Percentiles rank a stretch among this genome's conserved stretches.
Conservation (phyloP, 805 yeast genomes). For the Tetrapisispora arboricola region DNA sequence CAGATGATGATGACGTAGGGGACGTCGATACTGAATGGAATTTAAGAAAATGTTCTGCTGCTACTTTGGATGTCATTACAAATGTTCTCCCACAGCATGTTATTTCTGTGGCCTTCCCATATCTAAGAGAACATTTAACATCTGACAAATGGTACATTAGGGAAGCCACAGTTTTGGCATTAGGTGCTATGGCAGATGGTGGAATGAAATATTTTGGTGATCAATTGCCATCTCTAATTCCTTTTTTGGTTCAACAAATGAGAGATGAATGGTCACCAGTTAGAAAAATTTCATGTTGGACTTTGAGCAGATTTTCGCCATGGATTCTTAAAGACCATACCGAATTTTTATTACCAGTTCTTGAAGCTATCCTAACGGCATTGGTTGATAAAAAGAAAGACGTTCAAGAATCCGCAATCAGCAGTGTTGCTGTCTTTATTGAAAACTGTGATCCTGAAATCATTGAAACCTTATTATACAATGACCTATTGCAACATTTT, state of each 20-base stretch:
- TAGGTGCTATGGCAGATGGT: constrained; percentile 92
- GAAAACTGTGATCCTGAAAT: constrained; percentile 60
- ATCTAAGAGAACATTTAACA: constrained; percentile 58
- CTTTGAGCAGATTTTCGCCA: constrained; percentile 69
- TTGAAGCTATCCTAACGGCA: constrained; percentile 65
- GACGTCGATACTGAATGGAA: constrained; percentile 75
- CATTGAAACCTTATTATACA: constrained; percentile 49
- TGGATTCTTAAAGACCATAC: constrained; percentile 76
- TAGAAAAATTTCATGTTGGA: constrained; percentile 93
- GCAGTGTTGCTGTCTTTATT: constrained; percentile 73
- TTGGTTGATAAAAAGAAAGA: constrained; percentile 76
- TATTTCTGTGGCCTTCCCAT: constrained; percentile 58
- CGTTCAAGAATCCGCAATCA: constrained; percentile 93
- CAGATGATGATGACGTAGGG: constrained; percentile 60
- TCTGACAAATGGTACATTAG: constrained; percentile 77
- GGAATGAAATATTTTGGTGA: constrained; percentile 61
- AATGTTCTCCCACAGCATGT: constrained; percentile 57
- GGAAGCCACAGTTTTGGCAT: constrained; percentile 87
- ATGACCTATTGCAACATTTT: constrained; percentile 59
- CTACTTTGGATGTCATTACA: constrained; percentile 78
- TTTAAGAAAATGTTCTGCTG: constrained; percentile 87
- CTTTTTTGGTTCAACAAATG: constrained; percentile 72
- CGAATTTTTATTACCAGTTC: constrained; percentile 62
- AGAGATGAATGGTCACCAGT: constrained; percentile 73
- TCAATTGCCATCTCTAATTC: constrained; percentile 71